Evolutionary conservation across 306 rosid species (phyloP), one percentile per base, ranked within the genome.

Genomic region (Albizia julibrissin): DNA sequence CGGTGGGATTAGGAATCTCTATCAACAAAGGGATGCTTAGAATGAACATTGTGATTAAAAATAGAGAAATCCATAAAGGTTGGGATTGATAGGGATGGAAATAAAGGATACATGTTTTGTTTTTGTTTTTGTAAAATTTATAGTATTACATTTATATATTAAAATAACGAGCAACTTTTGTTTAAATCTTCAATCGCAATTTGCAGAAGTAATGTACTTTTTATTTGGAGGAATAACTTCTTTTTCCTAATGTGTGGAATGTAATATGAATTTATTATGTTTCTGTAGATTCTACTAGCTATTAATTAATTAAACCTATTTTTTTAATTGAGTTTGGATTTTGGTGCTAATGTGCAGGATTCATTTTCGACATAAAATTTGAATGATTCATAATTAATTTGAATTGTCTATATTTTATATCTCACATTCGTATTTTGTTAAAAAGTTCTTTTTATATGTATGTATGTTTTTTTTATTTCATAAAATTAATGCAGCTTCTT

Each of bases 1-100:
- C 37, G 39, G 68, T 26, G 37, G 19, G 27, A 16, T 46, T 21
- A 43, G 78, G 83, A 80, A 59, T 72, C 78, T 21, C 72, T 39
- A 34, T 81, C 84, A 65, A 44, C 19, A 21, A 18, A 10, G 37
- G 24, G 22, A 33, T 66, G 22, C 43, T 66, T 66, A 34, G 43
- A 24, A 15, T 66, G 71, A 33, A 33, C 43, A 31, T 15, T 66
- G 43, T 16, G 1, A 14, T 31, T 16, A 34, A 66, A 31, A 66
- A 31, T 44, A 33, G 8, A 66, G 10, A 64, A 29, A 64, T 3
- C 5, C 8, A 27, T 12, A 64, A 26, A 13, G 21, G 21, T 13
- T 64, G 39, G 10, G 10, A 64, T 3, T 64, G 69, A 64, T 64
- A 64, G 10, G 34, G 10, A 66, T 66, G 71, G 18, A 66, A 43